Base-by-base conservation (phyloP, 2,329 filamentous ascomycete genomes). In the Fusarium tanahbumbuense region DNA sequence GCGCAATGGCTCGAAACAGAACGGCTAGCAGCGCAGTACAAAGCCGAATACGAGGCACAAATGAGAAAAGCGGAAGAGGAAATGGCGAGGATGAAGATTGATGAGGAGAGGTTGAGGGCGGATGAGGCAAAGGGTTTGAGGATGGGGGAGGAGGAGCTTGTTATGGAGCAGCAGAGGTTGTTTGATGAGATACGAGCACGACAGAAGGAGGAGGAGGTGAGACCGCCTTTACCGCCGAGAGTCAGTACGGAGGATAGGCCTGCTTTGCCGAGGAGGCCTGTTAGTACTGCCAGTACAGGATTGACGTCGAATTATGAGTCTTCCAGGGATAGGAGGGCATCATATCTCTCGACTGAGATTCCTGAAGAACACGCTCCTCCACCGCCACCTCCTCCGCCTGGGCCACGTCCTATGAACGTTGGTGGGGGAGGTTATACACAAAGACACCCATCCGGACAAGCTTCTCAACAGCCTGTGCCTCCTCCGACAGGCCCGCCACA, bases 1-100 rank as follows among this genome's bases (percentile, higher is more conserved):
- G 20, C 67, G 0, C 73, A 74, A 30, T 70, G 69, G 57, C 67
- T 60, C 13, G 61, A 71, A 20, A 72, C 73, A 9, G 73, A 75
- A 30, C 53, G 55, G 15, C 25, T 75, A 6, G 73, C 73, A 16
- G 70, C 72, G 5, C 68, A 69, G 22, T 75, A 66, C 27, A 67
- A 68, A 15, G 62, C 62, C 10, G 67, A 75, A 11, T 62, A 62
- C 8, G 70, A 72, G 6, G 54, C 50, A 18, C 64, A 67, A n/a
- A 55, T 69, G 52, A 54, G 40, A 10, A 46, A 53, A 16, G 59
- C 64, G 0, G 59, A 67, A 16, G 52, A 62, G 16, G 68, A 72
- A 11, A 42, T 71, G 34, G 50, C 59, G 4, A 60, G 28, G 32
- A 40, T 71, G 37, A 25, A 32, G n/a, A 46, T 60, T 4, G 60